Conservation (phyloP, 2,329 filamentous ascomycete species). For the Xylaria sp. region DNA sequence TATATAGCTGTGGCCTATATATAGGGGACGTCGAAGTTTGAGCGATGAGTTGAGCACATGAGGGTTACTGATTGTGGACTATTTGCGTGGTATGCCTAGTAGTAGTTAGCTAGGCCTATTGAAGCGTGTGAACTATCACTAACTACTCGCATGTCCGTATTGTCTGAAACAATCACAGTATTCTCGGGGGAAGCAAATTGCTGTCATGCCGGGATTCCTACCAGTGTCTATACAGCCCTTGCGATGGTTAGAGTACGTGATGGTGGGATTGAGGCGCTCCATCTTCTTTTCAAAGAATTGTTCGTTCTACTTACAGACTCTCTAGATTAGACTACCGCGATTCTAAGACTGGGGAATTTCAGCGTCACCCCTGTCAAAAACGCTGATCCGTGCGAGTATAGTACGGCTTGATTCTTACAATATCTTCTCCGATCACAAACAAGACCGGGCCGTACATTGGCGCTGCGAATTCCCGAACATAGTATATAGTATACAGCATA, state of each 20-base stretch:
- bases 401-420: not conserved
- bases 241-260: not conserved
- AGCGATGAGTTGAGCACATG: not conserved
- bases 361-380: not conserved
- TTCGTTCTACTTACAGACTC: too few species aligned
- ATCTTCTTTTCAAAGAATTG: too few species aligned
- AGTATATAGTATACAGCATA: too few species aligned
- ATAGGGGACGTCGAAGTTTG: not conserved
- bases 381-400: not conserved
- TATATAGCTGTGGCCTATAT: not conserved
- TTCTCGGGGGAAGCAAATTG: not conserved
- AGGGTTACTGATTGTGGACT: not conserved
- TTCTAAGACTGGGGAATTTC: not conserved
- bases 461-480: not conserved
- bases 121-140: not conserved
- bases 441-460: not conserved
- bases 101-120: not conserved
- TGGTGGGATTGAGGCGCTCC: not conserved
- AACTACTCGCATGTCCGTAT: not conserved
- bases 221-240: not conserved
- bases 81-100: not conserved
- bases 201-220: not conserved
- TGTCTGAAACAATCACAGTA: not conserved
- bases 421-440: not conserved
- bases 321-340: not conserved